Evolutionary conservation across 2,329 filamentous ascomycete genomes (phyloP).

Genomic region (Xylariaceae sp.): DNA sequence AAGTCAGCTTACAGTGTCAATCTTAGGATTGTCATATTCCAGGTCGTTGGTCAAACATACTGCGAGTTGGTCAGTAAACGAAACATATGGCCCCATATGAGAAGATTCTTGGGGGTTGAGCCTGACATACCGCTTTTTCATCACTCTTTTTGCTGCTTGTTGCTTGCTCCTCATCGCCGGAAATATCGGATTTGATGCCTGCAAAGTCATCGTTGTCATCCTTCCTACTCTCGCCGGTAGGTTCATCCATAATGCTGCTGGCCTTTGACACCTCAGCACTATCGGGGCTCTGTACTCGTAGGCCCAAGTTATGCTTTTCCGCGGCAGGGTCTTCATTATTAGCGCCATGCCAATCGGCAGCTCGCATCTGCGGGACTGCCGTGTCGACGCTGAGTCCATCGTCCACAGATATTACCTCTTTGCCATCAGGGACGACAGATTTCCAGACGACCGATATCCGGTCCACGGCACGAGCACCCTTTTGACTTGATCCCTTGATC

Average conservation of each 20-base stretch:
- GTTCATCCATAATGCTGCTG: conserved; percentile 57
- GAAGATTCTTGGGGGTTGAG: no score
- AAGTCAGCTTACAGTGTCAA: conserved; percentile 4
- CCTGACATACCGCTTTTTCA: no score
- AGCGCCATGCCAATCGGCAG: conserved; percentile 72
- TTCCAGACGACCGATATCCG: conserved; percentile 83
- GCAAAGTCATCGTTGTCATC: conserved; percentile 22
- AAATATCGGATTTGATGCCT: conserved; percentile 16
- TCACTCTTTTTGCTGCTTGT: neutral
- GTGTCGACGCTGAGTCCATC: conserved; percentile 63
- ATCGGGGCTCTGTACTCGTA: conserved; percentile 60
- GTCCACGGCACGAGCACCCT: conserved; percentile 79
- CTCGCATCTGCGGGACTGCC: conserved; percentile 63
- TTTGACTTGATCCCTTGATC: conserved; percentile 82
- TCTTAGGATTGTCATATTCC: neutral
- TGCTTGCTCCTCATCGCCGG: conserved; percentile 8
- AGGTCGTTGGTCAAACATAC: neutral
- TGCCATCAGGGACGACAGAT: conserved; percentile 29
- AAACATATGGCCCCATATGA: neutral
- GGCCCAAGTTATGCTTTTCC: conserved; percentile 62
- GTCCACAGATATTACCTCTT: conserved; percentile 41
- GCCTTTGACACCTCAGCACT: conserved; percentile 68
- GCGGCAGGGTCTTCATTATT: conserved; percentile 43
- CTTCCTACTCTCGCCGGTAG: conserved; percentile 13
- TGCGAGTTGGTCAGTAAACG: no score